Conservation (phyloP, 352 stramenopile species). For the Pythium brachiatum region DNA sequence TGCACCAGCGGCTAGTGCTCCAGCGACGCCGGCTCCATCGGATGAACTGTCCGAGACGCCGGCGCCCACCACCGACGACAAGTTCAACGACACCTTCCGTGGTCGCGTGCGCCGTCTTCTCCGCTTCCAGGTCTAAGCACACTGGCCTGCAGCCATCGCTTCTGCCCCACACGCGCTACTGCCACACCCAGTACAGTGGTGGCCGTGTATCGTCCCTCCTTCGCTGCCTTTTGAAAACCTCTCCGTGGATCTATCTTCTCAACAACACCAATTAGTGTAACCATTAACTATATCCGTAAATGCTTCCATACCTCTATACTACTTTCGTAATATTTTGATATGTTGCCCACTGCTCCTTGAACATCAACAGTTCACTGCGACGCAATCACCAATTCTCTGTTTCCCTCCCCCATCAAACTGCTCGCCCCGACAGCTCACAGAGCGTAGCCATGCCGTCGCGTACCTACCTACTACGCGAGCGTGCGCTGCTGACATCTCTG, state of each 20-base stretch:
- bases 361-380: neutral
- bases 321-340: neutral
- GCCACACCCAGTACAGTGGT: neutral
- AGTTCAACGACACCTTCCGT: neutral
- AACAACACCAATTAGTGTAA: neutral
- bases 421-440: neutral
- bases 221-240: neutral
- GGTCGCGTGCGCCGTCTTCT: neutral
- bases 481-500: constrained; percentile 1
- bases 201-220: neutral
- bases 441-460: constrained; percentile 1
- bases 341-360: neutral
- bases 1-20: neutral
- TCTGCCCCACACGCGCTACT: neutral
- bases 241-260: neutral
- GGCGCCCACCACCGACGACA: neutral
- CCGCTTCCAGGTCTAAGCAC: neutral
- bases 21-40: neutral
- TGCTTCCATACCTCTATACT: neutral
- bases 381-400: neutral
- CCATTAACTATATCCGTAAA: neutral
- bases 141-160: neutral
- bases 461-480: constrained; percentile 2
- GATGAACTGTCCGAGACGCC: neutral
- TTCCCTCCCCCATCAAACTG: neutral